These are phyloP conservation scores for Alternaria atra DNA, from an alignment of 2,329 filamentous ascomycete genomes.

Conservation along the genomic window DNA sequence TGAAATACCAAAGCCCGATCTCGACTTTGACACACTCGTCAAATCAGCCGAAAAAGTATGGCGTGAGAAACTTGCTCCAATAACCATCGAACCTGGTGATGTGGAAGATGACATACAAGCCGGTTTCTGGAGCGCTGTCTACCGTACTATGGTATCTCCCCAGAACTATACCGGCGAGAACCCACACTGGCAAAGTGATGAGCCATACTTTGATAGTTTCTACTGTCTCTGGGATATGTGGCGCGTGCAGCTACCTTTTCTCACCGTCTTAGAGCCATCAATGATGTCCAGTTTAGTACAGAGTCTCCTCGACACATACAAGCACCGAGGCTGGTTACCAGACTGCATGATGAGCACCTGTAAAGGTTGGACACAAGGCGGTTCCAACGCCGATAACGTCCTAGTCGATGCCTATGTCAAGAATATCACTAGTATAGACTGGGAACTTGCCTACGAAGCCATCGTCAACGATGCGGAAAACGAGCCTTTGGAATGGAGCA, in stretches of 20 bases:
- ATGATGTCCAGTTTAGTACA: conserved; percentile 73
- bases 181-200: conserved; percentile 54
- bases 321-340: conserved; percentile 75
- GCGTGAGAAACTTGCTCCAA: conserved; percentile 52
- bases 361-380: conserved; percentile 78
- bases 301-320: conserved; percentile 76
- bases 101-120: conserved; percentile 51
- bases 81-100: conserved; percentile 48
- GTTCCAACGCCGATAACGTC: conserved; percentile 77
- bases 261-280: conserved; percentile 72
- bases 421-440: conserved; percentile 61
- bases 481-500: conserved; percentile 52
- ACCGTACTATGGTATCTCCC: conserved; percentile 56
- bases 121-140: conserved; percentile 57
- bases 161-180: conserved; percentile 61
- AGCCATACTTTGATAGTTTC: conserved; percentile 61
- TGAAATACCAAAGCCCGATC: conserved; percentile 69
- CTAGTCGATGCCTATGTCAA: conserved; percentile 76
- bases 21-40: conserved; percentile 67
- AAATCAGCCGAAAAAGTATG: conserved; percentile 53
- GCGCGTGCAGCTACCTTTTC: conserved; percentile 67
- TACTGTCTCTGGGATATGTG: conserved; percentile 68
- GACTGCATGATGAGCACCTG: conserved; percentile 81
- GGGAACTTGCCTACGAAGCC: conserved; percentile 50
- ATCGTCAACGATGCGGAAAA: conserved; percentile 52